phyloP scores from a whole-genome alignment of 2,329 filamentous ascomycete species.

The Thermochaetoides dissita region DNA sequence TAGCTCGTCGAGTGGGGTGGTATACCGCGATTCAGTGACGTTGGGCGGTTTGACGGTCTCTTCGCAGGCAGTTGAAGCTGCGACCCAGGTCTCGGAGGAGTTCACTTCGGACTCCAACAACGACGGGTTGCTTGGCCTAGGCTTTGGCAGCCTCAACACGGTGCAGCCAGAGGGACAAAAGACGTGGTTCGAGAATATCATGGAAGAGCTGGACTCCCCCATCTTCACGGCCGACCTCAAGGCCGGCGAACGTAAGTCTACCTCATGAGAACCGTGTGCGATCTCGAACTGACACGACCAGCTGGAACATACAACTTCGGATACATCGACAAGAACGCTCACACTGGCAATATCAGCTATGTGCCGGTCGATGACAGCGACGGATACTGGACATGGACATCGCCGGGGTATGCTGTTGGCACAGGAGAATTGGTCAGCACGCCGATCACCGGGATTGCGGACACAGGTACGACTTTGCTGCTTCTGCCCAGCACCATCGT shows the following conservation, averaged over 20 bases:
- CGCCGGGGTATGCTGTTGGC: conserved; percentile 23
- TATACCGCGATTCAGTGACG: conserved; percentile 29
- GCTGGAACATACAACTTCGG: conserved; percentile 24
- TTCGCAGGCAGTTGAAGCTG: conserved; percentile 29
- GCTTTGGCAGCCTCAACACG: conserved; percentile 29
- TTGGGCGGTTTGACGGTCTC: conserved; percentile 27
- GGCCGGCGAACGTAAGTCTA: conserved; percentile 19
- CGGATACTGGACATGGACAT: conserved; percentile 50
- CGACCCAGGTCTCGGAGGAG: conserved; percentile 24
- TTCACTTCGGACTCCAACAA: conserved; percentile 25
- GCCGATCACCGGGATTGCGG: conserved; percentile 32
- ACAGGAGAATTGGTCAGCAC: conserved; percentile 17
- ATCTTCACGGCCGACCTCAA: conserved; percentile 23
- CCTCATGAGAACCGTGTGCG: not conserved
- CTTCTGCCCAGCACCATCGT: conserved; percentile 34
- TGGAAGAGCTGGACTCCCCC: conserved; percentile 17
- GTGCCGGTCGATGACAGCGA: conserved; percentile 36
- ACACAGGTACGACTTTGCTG: conserved; percentile 47
- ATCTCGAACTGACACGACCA: conserved; percentile 7
- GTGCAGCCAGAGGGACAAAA: conserved; percentile 26
- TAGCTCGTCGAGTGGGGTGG: conserved; percentile 27
- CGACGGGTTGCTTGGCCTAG: conserved; percentile 31
- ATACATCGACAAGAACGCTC: conserved; percentile 41
- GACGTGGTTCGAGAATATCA: conserved; percentile 28
- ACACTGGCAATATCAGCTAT: conserved; percentile 44